phyloP scores from a whole-genome alignment of 352 stramenopile genomes.

The Vaucheria bursata region DNA sequence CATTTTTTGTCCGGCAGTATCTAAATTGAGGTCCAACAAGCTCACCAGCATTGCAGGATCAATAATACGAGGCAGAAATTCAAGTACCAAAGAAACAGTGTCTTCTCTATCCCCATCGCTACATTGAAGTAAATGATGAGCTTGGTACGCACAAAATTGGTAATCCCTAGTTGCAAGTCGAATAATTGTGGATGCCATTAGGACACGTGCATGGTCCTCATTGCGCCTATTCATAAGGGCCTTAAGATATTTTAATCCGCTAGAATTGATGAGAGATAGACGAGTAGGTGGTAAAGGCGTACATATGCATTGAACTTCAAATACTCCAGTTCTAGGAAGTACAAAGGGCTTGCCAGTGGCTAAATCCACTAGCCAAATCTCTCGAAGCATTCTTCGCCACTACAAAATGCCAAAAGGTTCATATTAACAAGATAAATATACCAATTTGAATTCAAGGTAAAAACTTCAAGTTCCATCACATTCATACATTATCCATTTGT shows the following conservation, averaged over 20 bases:
- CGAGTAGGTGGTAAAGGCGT: conserved; percentile 22
- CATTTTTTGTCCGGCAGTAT: conserved; percentile 4
- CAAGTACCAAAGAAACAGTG: background rate
- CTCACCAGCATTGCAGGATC: conserved; percentile 9
- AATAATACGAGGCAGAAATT: background rate
- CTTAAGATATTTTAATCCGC: conserved; percentile 23
- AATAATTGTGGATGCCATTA: background rate
- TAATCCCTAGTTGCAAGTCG: background rate
- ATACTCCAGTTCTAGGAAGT: background rate
- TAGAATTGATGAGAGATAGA: conserved; percentile 26
- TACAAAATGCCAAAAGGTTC: too few relatives aligned
- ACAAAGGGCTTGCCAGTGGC: background rate
- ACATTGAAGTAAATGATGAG: background rate
- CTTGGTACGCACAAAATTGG: background rate
- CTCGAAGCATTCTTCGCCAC: background rate
- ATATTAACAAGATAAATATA: too few relatives aligned
- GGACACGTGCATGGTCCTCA: background rate
- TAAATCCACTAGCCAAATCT: background rate
- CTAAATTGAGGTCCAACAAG: conserved; percentile 34
- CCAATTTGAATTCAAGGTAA: too few relatives aligned
- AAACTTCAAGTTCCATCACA: too few relatives aligned
- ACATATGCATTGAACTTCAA: conserved; percentile 4
- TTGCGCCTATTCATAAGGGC: conserved; percentile 9
- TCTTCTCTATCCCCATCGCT: background rate
- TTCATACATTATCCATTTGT: too few relatives aligned